Evolutionary conservation across 352 stramenopile species (phyloP).

Genomic region (Phytophthora meadii): DNA sequence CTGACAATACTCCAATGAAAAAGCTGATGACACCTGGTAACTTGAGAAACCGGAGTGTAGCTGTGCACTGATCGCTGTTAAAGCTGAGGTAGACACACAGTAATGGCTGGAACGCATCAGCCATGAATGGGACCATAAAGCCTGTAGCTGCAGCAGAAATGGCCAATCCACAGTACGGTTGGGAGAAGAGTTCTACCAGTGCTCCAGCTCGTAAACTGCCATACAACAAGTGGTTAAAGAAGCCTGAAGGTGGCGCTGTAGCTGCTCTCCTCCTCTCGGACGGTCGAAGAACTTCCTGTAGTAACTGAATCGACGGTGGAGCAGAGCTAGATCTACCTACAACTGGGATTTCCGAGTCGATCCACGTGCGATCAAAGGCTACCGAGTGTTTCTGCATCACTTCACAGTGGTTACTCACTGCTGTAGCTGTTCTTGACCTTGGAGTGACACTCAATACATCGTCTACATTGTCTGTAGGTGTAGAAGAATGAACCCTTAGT

Average conservation of each 20-base stretch:
- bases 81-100: constrained; percentile 66
- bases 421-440: constrained; percentile 18
- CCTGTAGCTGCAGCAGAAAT: constrained; percentile 62
- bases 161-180: constrained; percentile 65
- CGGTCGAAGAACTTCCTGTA: constrained; percentile 55
- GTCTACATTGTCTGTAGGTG: constrained; percentile 39
- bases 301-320: constrained; percentile 68
- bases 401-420: constrained; percentile 14
- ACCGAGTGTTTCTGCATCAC: constrained; percentile 55
- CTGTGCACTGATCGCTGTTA: constrained; percentile 50
- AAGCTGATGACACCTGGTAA: constrained; percentile 70
- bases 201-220: constrained; percentile 65
- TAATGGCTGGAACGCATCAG: constrained; percentile 68
- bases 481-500: constrained; percentile 30
- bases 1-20: constrained; percentile 79
- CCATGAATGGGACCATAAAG: constrained; percentile 75
- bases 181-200: constrained; percentile 63
- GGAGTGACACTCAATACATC: constrained; percentile 23
- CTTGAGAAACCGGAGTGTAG: constrained; percentile 60
- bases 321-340: constrained; percentile 64
- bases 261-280: constrained; percentile 51
- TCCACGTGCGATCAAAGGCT: constrained; percentile 61
- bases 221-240: constrained; percentile 83
- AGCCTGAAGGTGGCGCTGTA: constrained; percentile 53
- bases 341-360: constrained; percentile 59